Evolutionary conservation across 2,329 filamentous ascomycete genomes (phyloP), one percentile per base, ranked within the genome.

Genomic region (Diplocarpon rosae): DNA sequence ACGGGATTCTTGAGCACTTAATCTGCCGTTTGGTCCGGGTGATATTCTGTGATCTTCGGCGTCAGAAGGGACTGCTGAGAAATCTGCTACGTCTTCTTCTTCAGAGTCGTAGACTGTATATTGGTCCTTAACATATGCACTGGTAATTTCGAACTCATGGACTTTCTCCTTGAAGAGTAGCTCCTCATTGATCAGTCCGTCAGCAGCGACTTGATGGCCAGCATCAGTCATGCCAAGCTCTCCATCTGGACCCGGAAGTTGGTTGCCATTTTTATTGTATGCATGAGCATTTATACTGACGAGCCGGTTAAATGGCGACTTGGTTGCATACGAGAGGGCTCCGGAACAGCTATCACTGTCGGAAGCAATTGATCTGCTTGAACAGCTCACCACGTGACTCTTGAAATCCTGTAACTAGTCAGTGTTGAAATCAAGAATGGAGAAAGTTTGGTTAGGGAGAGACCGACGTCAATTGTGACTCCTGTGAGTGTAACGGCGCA

Each of bases 341-440:
- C n/a, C n/a, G n/a, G n/a, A n/a, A n/a, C n/a, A n/a, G 47, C 56
- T 47, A 38, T 40, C 47, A 41, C 49, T 51, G 33, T 45, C 49
- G 30, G 42, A 44, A 36, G 50, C 51, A 28, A 46, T n/a, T 13
- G 24, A 15, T 16, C 17, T 4, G 43, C 41, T 48, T 36, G 51
- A 49, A 45, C 56, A 59, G 39, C 43, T 43, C 15, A 49, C 47
- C 56, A 60, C 55, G 54, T 61, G 58, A 56, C 55, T 41, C 6
- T 47, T 40, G 47, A 54, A 57, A 41, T 57, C 49, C 58, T 60
- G 46, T 38, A 52, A 42, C 37, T 50, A 44, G 47, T 58, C 47
- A 57, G 47, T 48, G 47, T 37, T 36, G 40, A 42, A 30, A 15
- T 42, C n/a, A n/a, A n/a, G n/a, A n/a, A n/a, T n/a, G n/a, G n/a